Percentiles rank a stretch among this genome's conserved stretches.
phyloP scores from a whole-genome alignment of 495 filamentous ascomycete genomes.

The Aspergillus leporis region DNA sequence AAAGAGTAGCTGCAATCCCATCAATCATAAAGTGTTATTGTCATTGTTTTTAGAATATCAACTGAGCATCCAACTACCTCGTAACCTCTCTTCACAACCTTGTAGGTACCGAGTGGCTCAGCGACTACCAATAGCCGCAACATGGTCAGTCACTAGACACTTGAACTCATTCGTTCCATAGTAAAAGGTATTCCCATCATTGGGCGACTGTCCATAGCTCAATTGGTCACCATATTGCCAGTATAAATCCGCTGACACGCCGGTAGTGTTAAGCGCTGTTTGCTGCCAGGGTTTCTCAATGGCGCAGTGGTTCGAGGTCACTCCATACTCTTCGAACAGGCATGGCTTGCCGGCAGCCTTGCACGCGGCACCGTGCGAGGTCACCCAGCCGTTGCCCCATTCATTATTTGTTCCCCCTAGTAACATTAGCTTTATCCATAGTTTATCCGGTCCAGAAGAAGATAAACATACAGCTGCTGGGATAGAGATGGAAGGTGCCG shows the following conservation, averaged over 20 bases:
- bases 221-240: constrained; percentile 66
- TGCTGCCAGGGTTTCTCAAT: constrained; percentile 60
- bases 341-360: constrained; percentile 62
- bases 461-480: constrained; percentile 45
- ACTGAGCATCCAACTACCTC: too few species aligned
- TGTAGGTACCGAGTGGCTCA: background rate
- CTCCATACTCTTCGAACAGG: constrained; percentile 68
- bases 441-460: constrained; percentile 41
- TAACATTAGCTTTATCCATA: constrained; percentile 5
- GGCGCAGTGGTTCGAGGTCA: constrained; percentile 41
- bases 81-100: background rate
- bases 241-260: constrained; percentile 57
- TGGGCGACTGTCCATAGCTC: constrained; percentile 54
- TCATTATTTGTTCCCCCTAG: constrained; percentile 40
- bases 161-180: constrained; percentile 55
- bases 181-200: constrained; percentile 65
- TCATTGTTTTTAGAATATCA: too few species aligned
- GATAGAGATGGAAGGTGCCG: constrained; percentile 68
- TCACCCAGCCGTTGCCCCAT: constrained; percentile 61
- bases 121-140: constrained; percentile 41
- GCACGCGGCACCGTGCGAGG: constrained; percentile 58
- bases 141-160: constrained; percentile 60
- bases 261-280: constrained; percentile 49
- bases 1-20: too few species aligned
- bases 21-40: too few species aligned